Evolutionary conservation across 2,329 filamentous ascomycete genomes (phyloP).

Genomic region (Colletotrichum sp.): DNA sequence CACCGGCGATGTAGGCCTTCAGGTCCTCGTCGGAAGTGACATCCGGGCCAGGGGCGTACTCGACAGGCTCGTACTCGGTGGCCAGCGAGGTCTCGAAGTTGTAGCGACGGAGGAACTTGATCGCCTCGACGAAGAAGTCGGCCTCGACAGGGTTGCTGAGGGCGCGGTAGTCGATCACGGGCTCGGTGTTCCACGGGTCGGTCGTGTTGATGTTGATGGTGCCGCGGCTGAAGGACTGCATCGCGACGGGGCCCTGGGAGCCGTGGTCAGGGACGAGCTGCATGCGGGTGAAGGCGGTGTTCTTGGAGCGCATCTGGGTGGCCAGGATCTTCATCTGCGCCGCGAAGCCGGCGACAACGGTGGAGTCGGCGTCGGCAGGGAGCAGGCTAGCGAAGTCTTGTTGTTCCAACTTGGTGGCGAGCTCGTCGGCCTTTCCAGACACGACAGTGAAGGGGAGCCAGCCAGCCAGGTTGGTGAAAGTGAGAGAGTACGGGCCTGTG

Average conservation of each 20-base stretch:
- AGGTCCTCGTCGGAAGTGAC: constrained; percentile 38
- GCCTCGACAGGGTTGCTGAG: constrained; percentile 43
- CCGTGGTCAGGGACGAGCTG: constrained; percentile 25
- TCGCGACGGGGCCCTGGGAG: constrained; percentile 26
- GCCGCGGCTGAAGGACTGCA: constrained; percentile 41
- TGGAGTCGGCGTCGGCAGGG: constrained; percentile 32
- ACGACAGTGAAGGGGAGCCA: constrained; percentile 41
- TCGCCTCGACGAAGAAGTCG: constrained; percentile 40
- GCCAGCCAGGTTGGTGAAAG: constrained; percentile 36
- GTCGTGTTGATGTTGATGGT: constrained; percentile 42
- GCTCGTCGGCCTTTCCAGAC: constrained; percentile 31
- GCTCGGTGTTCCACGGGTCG: constrained; percentile 38
- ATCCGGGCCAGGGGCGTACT: constrained; percentile 34
- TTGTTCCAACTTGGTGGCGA: constrained; percentile 34
- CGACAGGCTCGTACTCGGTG: constrained; percentile 34
- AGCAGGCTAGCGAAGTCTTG: constrained; percentile 37
- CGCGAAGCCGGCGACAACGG: constrained; percentile 39
- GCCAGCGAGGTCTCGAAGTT: constrained; percentile 40
- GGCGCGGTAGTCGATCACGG: constrained; percentile 42
- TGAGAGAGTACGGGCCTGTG: constrained; percentile 33
- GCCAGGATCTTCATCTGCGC: constrained; percentile 43
- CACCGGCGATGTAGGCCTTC: constrained; percentile 21
- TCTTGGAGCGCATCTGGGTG: constrained; percentile 34
- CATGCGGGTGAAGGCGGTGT: constrained; percentile 38
- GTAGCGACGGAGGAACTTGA: constrained; percentile 39